Base-by-base conservation (phyloP, 176 grass and related monocot genomes). In the Miscanthus lutarioriparius region DNA sequence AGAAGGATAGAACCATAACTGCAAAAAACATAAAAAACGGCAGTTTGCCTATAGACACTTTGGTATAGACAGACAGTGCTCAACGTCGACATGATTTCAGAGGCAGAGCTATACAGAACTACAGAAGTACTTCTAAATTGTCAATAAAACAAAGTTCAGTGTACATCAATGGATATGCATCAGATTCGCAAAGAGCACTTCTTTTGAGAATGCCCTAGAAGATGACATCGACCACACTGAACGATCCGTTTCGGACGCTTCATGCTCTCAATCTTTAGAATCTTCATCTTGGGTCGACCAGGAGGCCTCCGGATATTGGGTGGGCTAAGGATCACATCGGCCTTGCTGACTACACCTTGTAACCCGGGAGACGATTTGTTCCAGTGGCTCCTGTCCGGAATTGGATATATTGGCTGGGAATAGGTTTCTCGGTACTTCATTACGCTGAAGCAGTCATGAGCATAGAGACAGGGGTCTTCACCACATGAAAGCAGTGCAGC, bases 241-340 rank as follows among this genome's bases (percentile, higher is more conserved):
- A 98, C 91, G 2, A 98, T 84, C 47, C 93, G 78, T 86, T 98
- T 98, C 23, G 96, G 96, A 16, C 93, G 89, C 80, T 95, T 98
- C 79, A 98, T 87, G 78, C 89, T 95, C 82, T 98, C 96, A 22
- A 98, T 87, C 44, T 94, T 94, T 82, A 95, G 86, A 86, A 98
- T 92, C 89, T 98, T 98, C 93, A 94, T 98, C 86, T 95, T 98
- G 74, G 96, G 96, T 35, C 96, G 93, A 44, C 96, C 96, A 71
- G 93, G 96, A 37, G 96, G 93, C 63, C 96, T 93, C 69, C 89
- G 81, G 62, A 82, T 93, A 83, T 87, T 95, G 16, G 96, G 96
- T 36, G 96, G 89, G 65, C 78, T 84, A 77, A 98, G 87, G 14
- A 92, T 85, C 54, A 92, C 77, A 10, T 92, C 85, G 11, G 92